Evolutionary conservation across 1,284 basidiomycete genomes (phyloP).

Genomic region (Caloboletus inedulis): DNA sequence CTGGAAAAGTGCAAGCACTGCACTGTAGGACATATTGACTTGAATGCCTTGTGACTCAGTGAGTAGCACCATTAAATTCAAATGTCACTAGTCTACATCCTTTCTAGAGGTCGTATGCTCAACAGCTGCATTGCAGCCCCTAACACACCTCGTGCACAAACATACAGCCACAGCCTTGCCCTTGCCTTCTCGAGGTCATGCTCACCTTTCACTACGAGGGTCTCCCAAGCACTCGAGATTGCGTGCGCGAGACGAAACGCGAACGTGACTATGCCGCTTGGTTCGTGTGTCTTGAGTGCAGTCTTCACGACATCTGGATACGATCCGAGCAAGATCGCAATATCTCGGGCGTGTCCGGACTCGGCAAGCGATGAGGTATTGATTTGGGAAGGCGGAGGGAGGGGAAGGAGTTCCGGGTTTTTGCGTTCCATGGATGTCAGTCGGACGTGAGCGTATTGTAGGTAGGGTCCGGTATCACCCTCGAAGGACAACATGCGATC

Average conservation of each 20-base stretch:
- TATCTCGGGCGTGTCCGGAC: constrained; percentile 79
- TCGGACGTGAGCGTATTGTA: constrained; percentile 97
- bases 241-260: constrained; percentile 76
- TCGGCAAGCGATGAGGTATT: constrained; percentile 67
- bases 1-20: no score
- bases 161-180: constrained; percentile 90
- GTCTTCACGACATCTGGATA: constrained; percentile 91
- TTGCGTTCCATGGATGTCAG: constrained; percentile 92
- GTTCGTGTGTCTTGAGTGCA: constrained; percentile 85
- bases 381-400: constrained; percentile 67
- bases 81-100: constrained; percentile 63
- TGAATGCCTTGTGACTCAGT: no score
- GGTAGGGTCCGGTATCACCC: constrained; percentile 94
- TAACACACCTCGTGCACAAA: constrained; percentile 86
- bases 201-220: constrained; percentile 80
- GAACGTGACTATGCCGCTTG: constrained; percentile 84
- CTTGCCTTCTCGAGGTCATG: constrained; percentile 72
- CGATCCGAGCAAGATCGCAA: constrained; percentile 80
- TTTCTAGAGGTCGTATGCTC: constrained; percentile 85
- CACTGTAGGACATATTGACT: no score
- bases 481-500: constrained; percentile 95
- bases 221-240: constrained; percentile 88
- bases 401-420: constrained; percentile 85
- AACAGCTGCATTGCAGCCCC: constrained; percentile 84
- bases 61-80: no score